A percentile compares a stretch with the other conserved stretches of the same genome.
These are phyloP conservation scores for Porogramme epimiltina DNA, from an alignment of 1,284 basidiomycete species.

Conservation along the genomic window DNA sequence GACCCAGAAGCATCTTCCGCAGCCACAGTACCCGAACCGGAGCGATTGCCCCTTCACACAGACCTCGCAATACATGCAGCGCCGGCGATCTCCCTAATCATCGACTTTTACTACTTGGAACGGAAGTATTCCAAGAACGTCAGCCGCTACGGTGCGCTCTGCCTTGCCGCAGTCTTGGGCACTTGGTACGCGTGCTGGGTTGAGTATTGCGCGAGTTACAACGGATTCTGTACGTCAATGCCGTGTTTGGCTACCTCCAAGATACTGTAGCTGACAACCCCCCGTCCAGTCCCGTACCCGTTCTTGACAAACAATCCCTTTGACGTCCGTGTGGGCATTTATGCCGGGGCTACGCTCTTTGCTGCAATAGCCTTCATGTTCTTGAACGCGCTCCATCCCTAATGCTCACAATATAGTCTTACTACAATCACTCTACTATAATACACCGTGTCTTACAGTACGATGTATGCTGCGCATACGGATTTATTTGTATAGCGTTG, in stretches of 20 bases:
- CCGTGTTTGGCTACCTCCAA: no score
- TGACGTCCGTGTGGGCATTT: constrained; percentile 59
- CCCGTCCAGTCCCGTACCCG: constrained; percentile 73
- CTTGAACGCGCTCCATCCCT: constrained; percentile 49
- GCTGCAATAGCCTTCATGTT: constrained; percentile 59
- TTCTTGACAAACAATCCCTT: constrained; percentile 69
- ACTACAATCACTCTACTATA: no score
- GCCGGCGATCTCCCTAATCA: constrained; percentile 60
- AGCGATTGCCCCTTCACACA: constrained; percentile 58
- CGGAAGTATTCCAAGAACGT: constrained; percentile 53
- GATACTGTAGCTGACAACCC: no score
- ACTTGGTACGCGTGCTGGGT: constrained; percentile 65
- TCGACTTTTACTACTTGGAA: constrained; percentile 77
- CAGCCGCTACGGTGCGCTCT: constrained; percentile 46
- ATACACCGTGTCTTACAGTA: no score
- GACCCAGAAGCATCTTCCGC: constrained; percentile 40
- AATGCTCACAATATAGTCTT: no score
- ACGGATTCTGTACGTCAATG: constrained; percentile 71
- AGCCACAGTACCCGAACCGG: constrained; percentile 34
- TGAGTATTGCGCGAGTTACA: constrained; percentile 66
- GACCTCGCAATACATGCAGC: constrained; percentile 71
- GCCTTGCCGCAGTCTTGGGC: constrained; percentile 44
- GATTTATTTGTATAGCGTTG: no score
- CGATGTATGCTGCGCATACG: no score
- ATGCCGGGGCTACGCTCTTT: constrained; percentile 51